Evolutionary conservation across 192 early-diverging fungal species (phyloP).

Genomic region (Coemansia sp.): DNA sequence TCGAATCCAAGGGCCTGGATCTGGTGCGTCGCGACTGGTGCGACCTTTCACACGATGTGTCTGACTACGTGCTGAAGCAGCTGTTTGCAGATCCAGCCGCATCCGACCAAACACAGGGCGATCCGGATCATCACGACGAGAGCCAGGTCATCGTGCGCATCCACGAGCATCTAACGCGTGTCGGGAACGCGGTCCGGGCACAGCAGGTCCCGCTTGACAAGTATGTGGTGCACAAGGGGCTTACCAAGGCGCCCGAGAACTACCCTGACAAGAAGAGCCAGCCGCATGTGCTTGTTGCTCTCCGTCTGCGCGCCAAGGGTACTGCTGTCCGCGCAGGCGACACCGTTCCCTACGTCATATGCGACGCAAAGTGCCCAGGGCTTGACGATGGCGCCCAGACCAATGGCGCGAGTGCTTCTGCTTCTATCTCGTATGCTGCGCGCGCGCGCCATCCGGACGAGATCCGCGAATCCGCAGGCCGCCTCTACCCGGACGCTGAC

Average conservation of each 20-base stretch:
- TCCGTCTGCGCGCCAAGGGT: conserved; percentile 74
- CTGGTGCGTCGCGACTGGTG: conserved; percentile 98
- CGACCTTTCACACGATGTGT: conserved; percentile 87
- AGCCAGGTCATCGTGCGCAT: conserved; percentile 78
- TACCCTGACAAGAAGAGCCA: conserved; percentile 87
- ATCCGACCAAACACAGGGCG: background rate
- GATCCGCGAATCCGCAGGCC: conserved; percentile 50
- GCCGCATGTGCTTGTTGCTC: conserved; percentile 95
- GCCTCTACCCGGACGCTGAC: conserved; percentile 68
- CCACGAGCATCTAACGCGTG: conserved; percentile 67
- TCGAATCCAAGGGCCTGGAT: conserved; percentile 95
- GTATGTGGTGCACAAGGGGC: conserved; percentile 89
- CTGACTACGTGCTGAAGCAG: conserved; percentile 68
- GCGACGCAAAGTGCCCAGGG: conserved; percentile 50
- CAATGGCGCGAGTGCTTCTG: background rate
- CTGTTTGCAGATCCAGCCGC: conserved; percentile 57
- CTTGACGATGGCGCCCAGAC: background rate
- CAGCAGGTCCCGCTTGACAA: conserved; percentile 75
- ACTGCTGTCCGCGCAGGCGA: conserved; percentile 75
- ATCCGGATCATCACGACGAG: conserved; percentile 49
- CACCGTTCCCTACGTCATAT: conserved; percentile 91
- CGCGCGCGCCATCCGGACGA: conserved; percentile 88
- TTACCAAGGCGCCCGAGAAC: conserved; percentile 88
- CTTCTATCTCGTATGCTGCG: conserved; percentile 60
- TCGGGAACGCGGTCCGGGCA: conserved; percentile 71